Evolutionary conservation across 768 basidiomycete genomes (phyloP), one percentile per base, ranked within the genome.

Genomic region (Gelatoporia subvermispora): DNA sequence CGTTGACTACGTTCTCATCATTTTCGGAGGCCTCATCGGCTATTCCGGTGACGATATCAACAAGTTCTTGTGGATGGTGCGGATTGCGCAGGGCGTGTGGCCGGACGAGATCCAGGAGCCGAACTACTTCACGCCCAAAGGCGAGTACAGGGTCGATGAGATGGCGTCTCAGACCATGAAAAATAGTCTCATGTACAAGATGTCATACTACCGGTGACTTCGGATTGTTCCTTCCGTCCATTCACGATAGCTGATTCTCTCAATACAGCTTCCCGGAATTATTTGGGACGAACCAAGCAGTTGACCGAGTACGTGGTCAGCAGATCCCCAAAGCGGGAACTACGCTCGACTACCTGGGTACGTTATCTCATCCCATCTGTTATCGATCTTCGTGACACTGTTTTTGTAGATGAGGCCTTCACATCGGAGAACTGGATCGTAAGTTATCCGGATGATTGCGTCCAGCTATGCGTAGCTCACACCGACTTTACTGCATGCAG

Each of bases 371-470:
- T 37, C 23, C 21, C 18, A 23, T 37, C 16, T 49, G 28, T 48
- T 20, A 47, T 48, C 35, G 17, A 20, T 40, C 44, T 47, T 52
- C 38, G 38, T 40, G 24, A 45, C 41, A 20, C 34, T 25, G 43
- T 47, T n/a, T 31, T 38, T 50, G 9, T 53, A 91, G 92, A 99
- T 54, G 96, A 99, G 68, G 96, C 95, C 8, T 99, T 94, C 74
- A 99, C 96, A 2, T 91, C 93, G 7, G 96, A 99, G 73, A 99
- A 99, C 69, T 99, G 96, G 96, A 95, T 99, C 56, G 95, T 93
- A 60, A 67, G 83, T 74, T 36, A 36, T 20, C 25, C 49, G 38
- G n/a, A n/a, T n/a, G n/a, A n/a, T n/a, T 47, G 35, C 31, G 25
- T 47, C 25, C 45, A 18, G 43, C 48, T n/a, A 24, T 25, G 9